Evolutionary conservation across 108 stramenopile species (phyloP), one percentile per base, ranked within the genome.

Genomic region (Conticribra guillardii): DNA sequence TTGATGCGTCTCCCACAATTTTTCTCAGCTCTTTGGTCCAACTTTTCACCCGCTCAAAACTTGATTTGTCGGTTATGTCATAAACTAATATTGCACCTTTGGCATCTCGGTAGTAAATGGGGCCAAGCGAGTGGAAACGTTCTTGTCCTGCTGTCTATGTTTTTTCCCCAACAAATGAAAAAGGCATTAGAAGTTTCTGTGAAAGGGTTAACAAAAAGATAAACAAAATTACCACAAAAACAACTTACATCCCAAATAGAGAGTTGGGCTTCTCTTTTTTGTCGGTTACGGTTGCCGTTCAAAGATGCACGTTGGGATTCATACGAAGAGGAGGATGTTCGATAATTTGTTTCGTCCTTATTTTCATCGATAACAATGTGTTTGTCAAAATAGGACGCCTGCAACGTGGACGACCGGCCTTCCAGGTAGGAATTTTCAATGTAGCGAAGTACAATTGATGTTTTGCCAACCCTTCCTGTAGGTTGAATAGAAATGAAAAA

Each of bases 51-150:
- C 96, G 82, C 48, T 99, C 97, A 61, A 99, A 93, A 17, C 91
- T 92, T 55, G 85, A 87, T 23, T 89, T 90, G 73, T 97, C 93
- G 5, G 97, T 99, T 18, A 98, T 92, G 71, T 99, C 99, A 71
- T 97, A 98, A 0, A 98, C 97, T 44, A 99, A 85, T 23, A 98
- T 81, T 67, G 96, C 97, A 0, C 96, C 98, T 80, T 98, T 96
- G 47, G 97, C 96, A 47, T 97, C 97, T 22, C 99, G 82, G 83
- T 99, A 99, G 76, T 98, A 99, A 4, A 94, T 96, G 22, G 88
- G 86, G 22, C 98, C 99, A n/a, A 99, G 76, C 4, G 84, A 86
- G 71, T 98, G 96, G 78, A 98, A 99, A 61, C 98, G 86, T 84
- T 99, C 99, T 75, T 94, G 97, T 29, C 99, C 99, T 17, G 99